These are phyloP conservation scores for Parsonsia alboflavescens DNA, from an alignment of 257 asterid species.

Conservation along the genomic window DNA sequence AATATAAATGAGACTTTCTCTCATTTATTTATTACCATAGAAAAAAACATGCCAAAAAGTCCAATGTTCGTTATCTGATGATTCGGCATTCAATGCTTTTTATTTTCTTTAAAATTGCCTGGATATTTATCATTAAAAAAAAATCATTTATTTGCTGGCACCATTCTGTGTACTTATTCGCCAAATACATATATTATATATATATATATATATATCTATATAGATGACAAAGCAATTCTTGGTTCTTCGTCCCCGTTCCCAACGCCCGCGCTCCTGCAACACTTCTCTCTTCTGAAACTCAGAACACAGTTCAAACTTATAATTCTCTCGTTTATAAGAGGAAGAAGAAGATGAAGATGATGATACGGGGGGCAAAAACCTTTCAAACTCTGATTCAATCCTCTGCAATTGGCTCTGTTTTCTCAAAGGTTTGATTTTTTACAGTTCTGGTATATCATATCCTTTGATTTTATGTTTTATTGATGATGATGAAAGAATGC, in stretches of 20 bases:
- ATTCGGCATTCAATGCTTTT: too few relatives aligned
- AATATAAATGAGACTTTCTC: too few relatives aligned
- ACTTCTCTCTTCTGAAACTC: neutral
- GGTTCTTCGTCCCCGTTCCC: too few relatives aligned
- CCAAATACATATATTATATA: neutral
- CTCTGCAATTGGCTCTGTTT: neutral
- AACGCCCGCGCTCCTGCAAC: neutral
- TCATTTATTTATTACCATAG: too few relatives aligned
- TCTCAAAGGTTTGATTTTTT: conserved; percentile 5
- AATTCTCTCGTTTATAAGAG: neutral
- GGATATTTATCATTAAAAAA: neutral
- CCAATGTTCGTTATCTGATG: too few relatives aligned
- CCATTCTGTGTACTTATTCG: neutral
- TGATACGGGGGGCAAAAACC: neutral
- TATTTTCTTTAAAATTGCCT: neutral
- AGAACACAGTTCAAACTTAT: neutral
- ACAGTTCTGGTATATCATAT: too few relatives aligned
- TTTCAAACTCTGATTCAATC: conserved; percentile 1
- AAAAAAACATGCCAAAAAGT: too few relatives aligned
- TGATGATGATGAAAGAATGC: neutral
- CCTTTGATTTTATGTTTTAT: neutral
- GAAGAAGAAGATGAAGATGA: neutral
- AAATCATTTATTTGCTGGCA: neutral
- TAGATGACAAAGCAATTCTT: neutral
- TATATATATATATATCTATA: too few relatives aligned